Conservation (phyloP, 371 early-diverging fungal genomes). For the Globomyces sp. region DNA sequence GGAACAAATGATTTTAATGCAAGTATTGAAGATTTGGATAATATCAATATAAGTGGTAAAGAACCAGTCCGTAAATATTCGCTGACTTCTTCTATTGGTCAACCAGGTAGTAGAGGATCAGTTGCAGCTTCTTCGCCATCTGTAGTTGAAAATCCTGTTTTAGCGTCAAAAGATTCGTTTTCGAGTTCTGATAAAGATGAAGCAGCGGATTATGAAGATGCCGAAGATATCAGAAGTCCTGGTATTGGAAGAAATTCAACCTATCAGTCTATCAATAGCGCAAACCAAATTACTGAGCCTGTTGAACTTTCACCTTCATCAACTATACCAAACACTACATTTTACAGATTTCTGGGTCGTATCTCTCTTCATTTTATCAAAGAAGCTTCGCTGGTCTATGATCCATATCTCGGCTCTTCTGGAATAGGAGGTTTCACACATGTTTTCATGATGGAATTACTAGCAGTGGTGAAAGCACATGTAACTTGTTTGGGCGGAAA, state of each 20-base stretch:
- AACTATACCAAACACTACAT: conserved; percentile 51
- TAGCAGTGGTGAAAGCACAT: conserved; percentile 63
- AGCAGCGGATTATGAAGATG: no score
- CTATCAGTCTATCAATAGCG: not conserved
- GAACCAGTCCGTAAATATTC: not conserved
- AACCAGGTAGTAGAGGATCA: not conserved
- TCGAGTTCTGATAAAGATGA: not conserved
- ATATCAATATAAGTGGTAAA: not conserved
- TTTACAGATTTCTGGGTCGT: conserved; percentile 59
- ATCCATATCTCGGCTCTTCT: conserved; percentile 45
- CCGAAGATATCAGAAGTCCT: not conserved
- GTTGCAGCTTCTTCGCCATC: no score
- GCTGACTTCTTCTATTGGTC: not conserved
- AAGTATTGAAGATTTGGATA: not conserved
- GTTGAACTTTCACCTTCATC: conserved; percentile 58
- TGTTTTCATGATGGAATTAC: conserved; percentile 58
- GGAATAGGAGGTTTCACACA: conserved; percentile 61
- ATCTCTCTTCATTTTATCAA: conserved; percentile 74
- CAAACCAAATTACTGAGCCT: not conserved
- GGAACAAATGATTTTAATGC: not conserved
- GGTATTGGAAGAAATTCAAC: not conserved
- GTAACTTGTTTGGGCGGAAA: conserved; percentile 69
- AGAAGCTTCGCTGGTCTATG: conserved; percentile 57
- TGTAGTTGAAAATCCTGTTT: no score
- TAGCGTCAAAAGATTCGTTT: not conserved